Percentiles rank a stretch among this genome's conserved stretches.
Conservation (phyloP, 768 basidiomycete genomes). For the Amylocystis lapponica region DNA sequence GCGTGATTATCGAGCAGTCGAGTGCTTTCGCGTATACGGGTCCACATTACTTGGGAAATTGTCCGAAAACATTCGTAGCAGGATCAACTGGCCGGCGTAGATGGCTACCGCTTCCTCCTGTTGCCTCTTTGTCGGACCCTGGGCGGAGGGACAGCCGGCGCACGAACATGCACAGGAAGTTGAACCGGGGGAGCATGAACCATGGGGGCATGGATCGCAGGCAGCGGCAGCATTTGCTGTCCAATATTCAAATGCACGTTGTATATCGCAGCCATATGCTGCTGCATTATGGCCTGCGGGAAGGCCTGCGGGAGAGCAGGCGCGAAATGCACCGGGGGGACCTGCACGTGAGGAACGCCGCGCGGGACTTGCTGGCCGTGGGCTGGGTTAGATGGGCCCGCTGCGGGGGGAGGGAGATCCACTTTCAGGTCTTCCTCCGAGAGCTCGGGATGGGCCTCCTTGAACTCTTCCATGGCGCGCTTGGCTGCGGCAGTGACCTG, state of each 20-base stretch:
- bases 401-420: slow-evolving; percentile 43
- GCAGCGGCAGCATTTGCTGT: no score
- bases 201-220: no score
- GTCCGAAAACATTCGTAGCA: no score
- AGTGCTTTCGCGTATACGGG: no score
- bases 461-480: slow-evolving; percentile 58
- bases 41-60: no score
- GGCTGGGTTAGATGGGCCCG: slow-evolving; percentile 2
- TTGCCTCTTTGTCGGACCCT: no score
- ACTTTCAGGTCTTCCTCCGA: slow-evolving; percentile 55
- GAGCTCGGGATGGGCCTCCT: slow-evolving; percentile 55
- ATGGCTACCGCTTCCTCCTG: no score
- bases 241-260: slow-evolving; percentile 10
- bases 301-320: background rate
- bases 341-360: background rate
- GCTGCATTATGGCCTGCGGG: background rate
- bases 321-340: background rate
- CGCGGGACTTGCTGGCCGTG: background rate
- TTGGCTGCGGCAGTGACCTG: slow-evolving; percentile 69
- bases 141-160: no score
- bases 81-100: no score
- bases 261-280: slow-evolving; percentile 1
- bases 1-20: no score
- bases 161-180: no score
- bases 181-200: no score